phyloP scores from a whole-genome alignment of 176 grass and related monocot species.

The Triticum aestivum region DNA sequence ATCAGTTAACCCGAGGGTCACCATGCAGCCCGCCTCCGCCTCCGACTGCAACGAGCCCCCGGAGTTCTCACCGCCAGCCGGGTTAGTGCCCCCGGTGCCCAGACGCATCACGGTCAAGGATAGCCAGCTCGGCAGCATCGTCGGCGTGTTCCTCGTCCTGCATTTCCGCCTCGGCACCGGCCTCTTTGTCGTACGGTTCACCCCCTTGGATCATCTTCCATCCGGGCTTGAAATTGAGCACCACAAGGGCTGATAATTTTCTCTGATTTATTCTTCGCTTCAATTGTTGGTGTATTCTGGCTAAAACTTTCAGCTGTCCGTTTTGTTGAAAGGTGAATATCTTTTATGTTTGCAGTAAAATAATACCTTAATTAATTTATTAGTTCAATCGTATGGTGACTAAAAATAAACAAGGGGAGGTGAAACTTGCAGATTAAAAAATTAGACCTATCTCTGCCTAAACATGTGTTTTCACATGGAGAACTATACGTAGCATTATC shows the following conservation, averaged over 20 bases:
- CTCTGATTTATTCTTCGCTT: constrained; percentile 18
- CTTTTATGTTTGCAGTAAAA: background rate
- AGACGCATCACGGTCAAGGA: constrained; percentile 59
- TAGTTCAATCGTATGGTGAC: too few relatives aligned
- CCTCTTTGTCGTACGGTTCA: too few relatives aligned
- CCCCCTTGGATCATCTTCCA: too few relatives aligned
- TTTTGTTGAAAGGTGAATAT: constrained; percentile 69
- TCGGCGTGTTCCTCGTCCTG: too few relatives aligned
- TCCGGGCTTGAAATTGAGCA: too few relatives aligned
- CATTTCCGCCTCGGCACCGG: too few relatives aligned
- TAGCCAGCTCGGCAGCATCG: constrained; percentile 54
- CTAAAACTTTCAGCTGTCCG: constrained; percentile 63
- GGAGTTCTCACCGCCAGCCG: constrained; percentile 31
- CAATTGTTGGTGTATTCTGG: background rate
- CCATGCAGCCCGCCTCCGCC: constrained; percentile 18
- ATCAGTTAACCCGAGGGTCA: background rate
- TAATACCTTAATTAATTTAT: too few relatives aligned
- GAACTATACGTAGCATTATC: too few relatives aligned
- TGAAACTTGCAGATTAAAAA: too few relatives aligned
- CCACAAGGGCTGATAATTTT: background rate
- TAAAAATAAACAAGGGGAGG: too few relatives aligned
- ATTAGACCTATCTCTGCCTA: too few relatives aligned
- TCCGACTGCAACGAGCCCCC: background rate
- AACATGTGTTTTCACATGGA: too few relatives aligned
- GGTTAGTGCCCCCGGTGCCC: constrained; percentile 57